Base-by-base conservation (phyloP, 1,284 basidiomycete species). In the Cutaneotrichosporon spelunceum region DNA sequence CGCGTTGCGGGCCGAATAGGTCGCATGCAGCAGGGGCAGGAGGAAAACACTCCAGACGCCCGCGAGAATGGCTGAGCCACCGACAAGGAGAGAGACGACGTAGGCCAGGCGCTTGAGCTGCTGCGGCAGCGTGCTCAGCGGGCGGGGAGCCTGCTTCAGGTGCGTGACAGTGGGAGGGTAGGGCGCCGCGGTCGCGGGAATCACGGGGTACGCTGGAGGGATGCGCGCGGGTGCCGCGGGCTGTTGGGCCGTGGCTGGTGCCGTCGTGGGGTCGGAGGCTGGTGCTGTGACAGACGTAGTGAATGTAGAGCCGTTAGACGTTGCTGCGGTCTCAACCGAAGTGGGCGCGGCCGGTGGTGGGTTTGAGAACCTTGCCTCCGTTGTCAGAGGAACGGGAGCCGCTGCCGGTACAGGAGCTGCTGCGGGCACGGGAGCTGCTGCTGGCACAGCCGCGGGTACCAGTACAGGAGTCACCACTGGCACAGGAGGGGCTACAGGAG, bases 11-110 rank as follows among this genome's bases (percentile, higher is more conserved):
- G 78, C 78, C 0, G 72, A 72, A 63, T 75, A 78, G 9, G 69
- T 70, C 5, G 78, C 71, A 56, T 78, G 76, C 16, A 79, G 64
- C 1, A 77, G 69, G 1, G 78, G 78, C 0, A 79, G 66, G 34
- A 79, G 62, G 65, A 78, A 74, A 21, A 61, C 62, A 19, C 71
- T 73, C 73, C 76, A 79, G 53, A 75, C 61, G 3, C 67, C 67
- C 0, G 74, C 72, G 23, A 75, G 48, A 10, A 73, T 50, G 2
- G 73, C 71, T 11, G 71, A 67, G 13, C 71, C 63, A 21, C 77
- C 77, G 1, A 79, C 61, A 19, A 74, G 56, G 33, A 79, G 47
- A 8, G 74, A 74, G 45, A 78, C 67, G 53, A 79, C 52, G 60
- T 70, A 76, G 24, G 65, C 62, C 2, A 79, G 63, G n/a, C 70